Base-by-base conservation (phyloP, 257 asterid species). In the Nicotiana tabacum region DNA sequence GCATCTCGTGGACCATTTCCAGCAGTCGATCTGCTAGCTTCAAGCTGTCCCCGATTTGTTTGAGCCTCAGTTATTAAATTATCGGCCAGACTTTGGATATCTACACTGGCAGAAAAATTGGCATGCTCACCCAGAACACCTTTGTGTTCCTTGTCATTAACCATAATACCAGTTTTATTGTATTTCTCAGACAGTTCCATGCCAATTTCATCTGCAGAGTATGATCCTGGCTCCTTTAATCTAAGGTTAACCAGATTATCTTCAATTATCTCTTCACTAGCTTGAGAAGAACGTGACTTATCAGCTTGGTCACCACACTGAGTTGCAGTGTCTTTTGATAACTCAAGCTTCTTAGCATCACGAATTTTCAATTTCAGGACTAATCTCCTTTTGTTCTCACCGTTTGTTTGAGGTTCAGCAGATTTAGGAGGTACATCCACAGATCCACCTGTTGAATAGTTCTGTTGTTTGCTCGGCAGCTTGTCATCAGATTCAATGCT, bases 341-440 rank as follows among this genome's bases (percentile, higher is more conserved):
- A 77, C 77, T 83, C 68, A 78, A 90, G 85, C 55, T 87, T 81
- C 27, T 83, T 85, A 48, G 88, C 83, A 77, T 87, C 90, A 69
- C 88, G 84, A 69, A 96, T 82, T 64, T 97, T 90, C 83, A 96
- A 83, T 87, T 86, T 94, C 81, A 96, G 18, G 72, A 94, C 91
- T 91, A 96, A 85, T 82, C 88, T 90, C 88, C 89, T 93, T 90
- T 87, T 91, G 86, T 88, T 92, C 82, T 86, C 95, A 65, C 77
- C 85, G 81, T 80, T 89, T 70, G 61, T 70, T 82, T 72, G 86
- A 79, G 89, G 83, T 69, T 89, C 89, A 53, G 86, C 85, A 81
- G 82, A 83, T 67, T 77, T 66, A 81, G 84, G 87, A 74, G 92
- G 83, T 74, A 85, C 88, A 89, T 86, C 81, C 32, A 85, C 83